Conservation (phyloP, 768 basidiomycete species). For the Chalciporus piperatus region DNA sequence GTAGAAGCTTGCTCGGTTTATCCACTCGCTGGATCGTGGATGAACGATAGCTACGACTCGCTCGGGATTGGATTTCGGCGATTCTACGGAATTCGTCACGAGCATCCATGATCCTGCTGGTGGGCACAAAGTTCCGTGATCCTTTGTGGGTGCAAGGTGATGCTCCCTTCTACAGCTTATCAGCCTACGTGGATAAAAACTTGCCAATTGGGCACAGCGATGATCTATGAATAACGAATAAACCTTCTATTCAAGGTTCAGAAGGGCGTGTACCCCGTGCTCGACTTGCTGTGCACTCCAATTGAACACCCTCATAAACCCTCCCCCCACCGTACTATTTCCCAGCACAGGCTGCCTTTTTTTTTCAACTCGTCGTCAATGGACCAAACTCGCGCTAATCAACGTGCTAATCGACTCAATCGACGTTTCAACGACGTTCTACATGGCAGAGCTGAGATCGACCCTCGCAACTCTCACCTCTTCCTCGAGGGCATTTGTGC, state of each 20-base stretch:
- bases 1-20: not conserved
- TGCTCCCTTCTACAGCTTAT: not conserved
- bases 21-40: too few relatives aligned
- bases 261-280: not conserved
- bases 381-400: slow-evolving; percentile 16
- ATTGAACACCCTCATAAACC: not conserved
- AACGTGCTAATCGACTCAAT: slow-evolving; percentile 27
- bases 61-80: too few relatives aligned
- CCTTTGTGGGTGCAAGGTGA: not conserved
- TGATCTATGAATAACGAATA: not conserved
- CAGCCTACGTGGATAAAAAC: not conserved
- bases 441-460: slow-evolving; percentile 27
- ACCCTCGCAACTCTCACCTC: slow-evolving; percentile 18
- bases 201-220: slow-evolving; percentile 1
- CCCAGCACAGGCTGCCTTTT: not conserved
- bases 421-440: slow-evolving; percentile 37
- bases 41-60: too few relatives aligned
- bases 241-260: too few relatives aligned
- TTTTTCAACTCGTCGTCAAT: not conserved
- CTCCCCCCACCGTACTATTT: not conserved
- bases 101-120: too few relatives aligned
- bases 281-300: slow-evolving; percentile 4
- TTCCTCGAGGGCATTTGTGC: slow-evolving; percentile 49
- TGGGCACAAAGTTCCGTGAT: too few relatives aligned
- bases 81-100: too few relatives aligned